Evolutionary conservation across 495 filamentous ascomycete species (phyloP).

Genomic region (Penicillium angulare): DNA sequence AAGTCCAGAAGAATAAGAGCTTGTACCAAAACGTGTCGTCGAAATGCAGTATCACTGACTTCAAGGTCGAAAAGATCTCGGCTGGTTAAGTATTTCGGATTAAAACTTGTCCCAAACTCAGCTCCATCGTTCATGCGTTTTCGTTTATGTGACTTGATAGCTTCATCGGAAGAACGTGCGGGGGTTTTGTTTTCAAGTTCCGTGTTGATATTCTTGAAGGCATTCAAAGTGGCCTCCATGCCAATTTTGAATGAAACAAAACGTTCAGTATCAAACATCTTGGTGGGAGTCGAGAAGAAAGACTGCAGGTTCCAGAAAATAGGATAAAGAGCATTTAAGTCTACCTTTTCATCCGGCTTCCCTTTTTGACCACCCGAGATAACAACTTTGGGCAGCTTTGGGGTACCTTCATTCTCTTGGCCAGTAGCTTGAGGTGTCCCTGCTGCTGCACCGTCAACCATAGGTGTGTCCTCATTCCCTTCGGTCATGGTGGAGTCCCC

Average conservation of each 20-base stretch:
- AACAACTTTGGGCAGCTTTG: slow-evolving; percentile 45
- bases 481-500: slow-evolving; percentile 63
- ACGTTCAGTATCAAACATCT: slow-evolving; percentile 66
- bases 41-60: slow-evolving; percentile 90
- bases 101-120: slow-evolving; percentile 74
- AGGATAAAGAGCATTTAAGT: slow-evolving; percentile 76
- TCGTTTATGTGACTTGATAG: slow-evolving; percentile 64
- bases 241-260: slow-evolving; percentile 76
- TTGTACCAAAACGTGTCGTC: slow-evolving; percentile 91
- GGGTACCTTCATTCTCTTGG: slow-evolving; percentile 11
- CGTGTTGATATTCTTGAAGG: slow-evolving; percentile 77
- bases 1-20: slow-evolving; percentile 92
- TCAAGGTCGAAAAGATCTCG: slow-evolving; percentile 94
- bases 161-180: slow-evolving; percentile 58
- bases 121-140: slow-evolving; percentile 62
- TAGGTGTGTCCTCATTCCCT: slow-evolving; percentile 35
- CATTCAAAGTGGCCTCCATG: slow-evolving; percentile 72
- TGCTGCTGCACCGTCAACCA: slow-evolving; percentile 13
- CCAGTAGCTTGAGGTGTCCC: slow-evolving; percentile 15
- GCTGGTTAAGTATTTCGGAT: slow-evolving; percentile 95
- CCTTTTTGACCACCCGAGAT: slow-evolving; percentile 49
- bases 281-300: slow-evolving; percentile 85
- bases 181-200: slow-evolving; percentile 52
- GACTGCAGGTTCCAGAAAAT: slow-evolving; percentile 93
- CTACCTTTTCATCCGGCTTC: slow-evolving; percentile 45